A percentile compares a stretch with the other conserved stretches of the same genome.
phyloP scores from a whole-genome alignment of 2,329 filamentous ascomycete genomes.

The Colletotrichum theobromicola region DNA sequence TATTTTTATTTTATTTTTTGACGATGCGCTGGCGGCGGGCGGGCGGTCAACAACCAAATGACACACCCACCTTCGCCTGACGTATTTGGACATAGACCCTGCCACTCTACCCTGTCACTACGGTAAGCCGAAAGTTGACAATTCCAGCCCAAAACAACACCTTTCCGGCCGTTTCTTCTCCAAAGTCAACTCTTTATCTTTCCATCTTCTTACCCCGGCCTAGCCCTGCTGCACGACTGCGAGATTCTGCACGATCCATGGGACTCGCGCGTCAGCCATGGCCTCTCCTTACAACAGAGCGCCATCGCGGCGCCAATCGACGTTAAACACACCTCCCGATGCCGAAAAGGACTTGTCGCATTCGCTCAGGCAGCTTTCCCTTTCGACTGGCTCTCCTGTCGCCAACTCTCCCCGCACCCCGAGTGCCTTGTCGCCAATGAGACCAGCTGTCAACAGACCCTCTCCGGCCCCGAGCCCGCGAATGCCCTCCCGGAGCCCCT shows the following conservation, averaged over 20 bases:
- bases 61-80: neutral
- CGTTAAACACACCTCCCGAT: conserved; percentile 31
- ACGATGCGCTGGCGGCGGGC: conserved; percentile 4
- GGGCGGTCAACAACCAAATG: conserved; percentile 1
- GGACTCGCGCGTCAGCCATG: conserved; percentile 8
- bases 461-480: conserved; percentile 44
- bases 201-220: neutral
- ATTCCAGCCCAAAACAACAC: neutral
- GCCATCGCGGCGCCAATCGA: conserved; percentile 38
- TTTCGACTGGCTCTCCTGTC: conserved; percentile 35
- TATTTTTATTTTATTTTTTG: neutral
- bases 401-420: conserved; percentile 32
- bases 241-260: neutral
- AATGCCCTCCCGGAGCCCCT: conserved; percentile 48
- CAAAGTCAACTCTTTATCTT: neutral
- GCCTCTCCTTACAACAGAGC: conserved; percentile 14
- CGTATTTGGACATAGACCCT: conserved; percentile 8
- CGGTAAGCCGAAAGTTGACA: conserved; percentile 5
- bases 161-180: neutral
- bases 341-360: conserved; percentile 40
- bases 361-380: conserved; percentile 50
- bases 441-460: conserved; percentile 38
- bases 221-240: neutral
- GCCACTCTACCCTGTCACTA: conserved; percentile 10
- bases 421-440: conserved; percentile 37